phyloP scores from a whole-genome alignment of 768 basidiomycete genomes.

The Auriscalpium orientale region DNA sequence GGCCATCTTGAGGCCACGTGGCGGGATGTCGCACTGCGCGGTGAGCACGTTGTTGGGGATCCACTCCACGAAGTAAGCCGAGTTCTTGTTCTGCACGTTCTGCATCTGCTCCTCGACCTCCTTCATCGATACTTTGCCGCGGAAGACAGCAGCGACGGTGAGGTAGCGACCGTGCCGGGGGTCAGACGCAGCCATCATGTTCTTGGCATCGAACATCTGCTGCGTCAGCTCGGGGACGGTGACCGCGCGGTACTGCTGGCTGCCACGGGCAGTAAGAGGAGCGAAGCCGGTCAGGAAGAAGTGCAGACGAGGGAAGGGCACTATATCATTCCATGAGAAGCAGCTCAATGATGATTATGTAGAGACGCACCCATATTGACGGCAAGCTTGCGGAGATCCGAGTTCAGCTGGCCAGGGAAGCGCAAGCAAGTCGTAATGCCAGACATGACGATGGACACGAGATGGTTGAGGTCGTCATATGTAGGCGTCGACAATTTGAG shows the following conservation, averaged over 20 bases:
- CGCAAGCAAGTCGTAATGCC: conserved; percentile 98
- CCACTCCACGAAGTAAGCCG: conserved; percentile 98
- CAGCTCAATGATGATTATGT: neutral
- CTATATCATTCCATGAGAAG: conserved; percentile 30
- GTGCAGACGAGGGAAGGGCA: conserved; percentile 98
- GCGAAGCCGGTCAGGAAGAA: conserved; percentile 99
- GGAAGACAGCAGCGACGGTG: conserved; percentile 95
- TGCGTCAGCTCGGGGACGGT: conserved; percentile 96
- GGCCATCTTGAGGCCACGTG: conserved; percentile 92
- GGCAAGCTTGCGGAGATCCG: conserved; percentile 94
- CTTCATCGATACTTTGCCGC: conserved; percentile 99
- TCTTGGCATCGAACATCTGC: conserved; percentile 99
- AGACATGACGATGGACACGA: conserved; percentile 97
- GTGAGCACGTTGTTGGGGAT: conserved; percentile 99
- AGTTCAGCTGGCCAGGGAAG: conserved; percentile 99
- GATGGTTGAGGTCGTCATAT: conserved; percentile 96
- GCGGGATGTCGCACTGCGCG: conserved; percentile 97
- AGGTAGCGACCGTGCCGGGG: conserved; percentile 95
- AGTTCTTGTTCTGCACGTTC: conserved; percentile 95
- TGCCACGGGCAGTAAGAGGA: conserved; percentile 88
- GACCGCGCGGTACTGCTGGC: conserved; percentile 93
- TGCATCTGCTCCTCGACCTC: conserved; percentile 99
- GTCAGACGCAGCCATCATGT: conserved; percentile 99
- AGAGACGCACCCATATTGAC: conserved; percentile 96
- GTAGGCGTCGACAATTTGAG: conserved; percentile 94